Conservation (phyloP, 805 yeast species). For the Kuraishia capsulata region DNA sequence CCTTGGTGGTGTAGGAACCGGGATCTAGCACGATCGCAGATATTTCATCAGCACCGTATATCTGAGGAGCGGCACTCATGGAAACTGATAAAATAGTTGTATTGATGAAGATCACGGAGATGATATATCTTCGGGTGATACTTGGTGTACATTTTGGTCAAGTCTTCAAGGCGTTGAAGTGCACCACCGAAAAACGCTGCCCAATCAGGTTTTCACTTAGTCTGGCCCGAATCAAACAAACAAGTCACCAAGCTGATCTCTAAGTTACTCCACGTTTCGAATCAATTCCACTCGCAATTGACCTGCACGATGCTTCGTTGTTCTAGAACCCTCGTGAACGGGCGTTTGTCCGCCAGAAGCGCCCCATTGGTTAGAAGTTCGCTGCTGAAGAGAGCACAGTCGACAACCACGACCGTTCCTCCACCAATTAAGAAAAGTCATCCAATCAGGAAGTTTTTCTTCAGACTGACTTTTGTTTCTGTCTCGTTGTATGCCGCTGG, state of each 20-base stretch:
- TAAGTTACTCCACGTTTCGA: too few species aligned
- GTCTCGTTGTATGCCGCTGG: conserved; percentile 45
- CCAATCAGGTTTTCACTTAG: too few species aligned
- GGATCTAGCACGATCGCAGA: conserved; percentile 89
- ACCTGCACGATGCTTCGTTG: too few species aligned
- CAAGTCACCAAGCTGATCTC: too few species aligned
- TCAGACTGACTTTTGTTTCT: conserved; percentile 16
- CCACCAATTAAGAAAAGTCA: conserved; percentile 11
- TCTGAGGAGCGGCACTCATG: conserved; percentile 33
- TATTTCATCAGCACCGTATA: conserved; percentile 71
- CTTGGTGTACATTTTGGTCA: neutral
- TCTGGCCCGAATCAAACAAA: too few species aligned
- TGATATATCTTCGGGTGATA: too few species aligned
- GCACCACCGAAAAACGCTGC: too few species aligned
- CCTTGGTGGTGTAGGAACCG: conserved; percentile 74
- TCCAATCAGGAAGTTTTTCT: conserved; percentile 16
- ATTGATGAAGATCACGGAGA: neutral
- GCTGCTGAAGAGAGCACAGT: conserved; percentile 1
- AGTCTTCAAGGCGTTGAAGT: neutral
- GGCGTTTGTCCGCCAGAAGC: too few species aligned
- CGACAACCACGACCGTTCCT: conserved; percentile 3
- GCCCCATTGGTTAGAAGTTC: too few species aligned
- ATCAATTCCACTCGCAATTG: conserved; percentile 6
- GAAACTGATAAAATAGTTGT: conserved; percentile 7
- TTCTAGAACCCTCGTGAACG: too few species aligned